Evolutionary conservation across 2,329 filamentous ascomycete species (phyloP), one percentile per base, ranked within the genome.

Genomic region (Fusarium veterinarium): DNA sequence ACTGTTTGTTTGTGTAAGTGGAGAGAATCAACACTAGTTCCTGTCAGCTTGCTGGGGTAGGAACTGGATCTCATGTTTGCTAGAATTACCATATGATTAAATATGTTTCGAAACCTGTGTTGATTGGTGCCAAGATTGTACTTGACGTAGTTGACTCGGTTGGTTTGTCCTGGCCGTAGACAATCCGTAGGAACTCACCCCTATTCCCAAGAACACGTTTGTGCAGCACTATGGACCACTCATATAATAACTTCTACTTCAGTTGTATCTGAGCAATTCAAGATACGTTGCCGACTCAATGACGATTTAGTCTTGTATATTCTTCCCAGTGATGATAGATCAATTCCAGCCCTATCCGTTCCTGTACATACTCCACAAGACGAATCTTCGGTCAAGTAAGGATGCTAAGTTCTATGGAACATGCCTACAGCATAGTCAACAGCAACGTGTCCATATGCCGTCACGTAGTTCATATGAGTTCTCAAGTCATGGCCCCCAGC

Each of bases 391-490:
- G 44, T 7, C 6, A 14, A 33, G 30, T 7, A 5, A 33, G 11
- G 16, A 13, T 49, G 11, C n/a, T 49, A 49, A 11, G 46, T 6
- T 33, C n/a, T 30, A 52, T 67, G 35, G 20, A 71, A 67, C 60
- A 67, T 68, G 10, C 59, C 30, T 12, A 74, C 57, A 12, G 56
- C 60, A 48, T 67, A 75, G 2, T 69, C 72, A 14, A 37, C 45
- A 28, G 74, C 74, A 28, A 33, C 17, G 28, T 61, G 45, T 11
- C 62, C 74, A 40, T 73, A 75, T 31, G 28, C 48, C 6, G 57
- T 35, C 13, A 76, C 72, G 8, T 76, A 76, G 61, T 63, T 69
- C 67, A 75, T 62, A n/a, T 76, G 74, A 20, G 67, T 58, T 12
- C 53, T 74, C 35, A 76, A 44, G 13, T 71, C 60, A 8, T 63